Conservation (phyloP, 2,329 filamentous ascomycete genomes). For the Hortaea sp. region DNA sequence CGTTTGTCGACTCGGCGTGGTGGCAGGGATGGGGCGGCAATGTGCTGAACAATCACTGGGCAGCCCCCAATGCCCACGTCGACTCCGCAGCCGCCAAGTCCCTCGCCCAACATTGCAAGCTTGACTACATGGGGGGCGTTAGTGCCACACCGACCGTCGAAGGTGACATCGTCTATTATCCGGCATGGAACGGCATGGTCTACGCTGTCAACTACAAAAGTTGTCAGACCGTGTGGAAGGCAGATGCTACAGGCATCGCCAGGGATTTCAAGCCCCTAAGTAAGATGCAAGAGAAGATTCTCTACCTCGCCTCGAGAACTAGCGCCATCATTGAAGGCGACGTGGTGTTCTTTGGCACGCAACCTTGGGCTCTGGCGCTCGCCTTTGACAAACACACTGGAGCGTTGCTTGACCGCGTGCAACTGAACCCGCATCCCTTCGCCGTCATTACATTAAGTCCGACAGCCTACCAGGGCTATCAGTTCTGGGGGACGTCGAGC, state of each 20-base stretch:
- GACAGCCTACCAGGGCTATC: neutral
- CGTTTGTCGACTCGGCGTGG: constrained; percentile 9
- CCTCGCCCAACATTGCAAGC: neutral
- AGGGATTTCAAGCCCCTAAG: neutral
- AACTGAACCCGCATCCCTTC: neutral
- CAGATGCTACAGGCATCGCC: neutral
- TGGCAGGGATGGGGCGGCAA: constrained; percentile 1
- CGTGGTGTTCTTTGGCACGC: neutral
- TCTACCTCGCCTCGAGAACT: neutral
- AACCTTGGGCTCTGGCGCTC: neutral
- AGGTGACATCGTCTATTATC: neutral
- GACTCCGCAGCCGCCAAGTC: neutral
- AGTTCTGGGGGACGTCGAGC: neutral
- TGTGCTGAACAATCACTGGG: too few relatives aligned
- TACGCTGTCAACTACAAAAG: neutral
- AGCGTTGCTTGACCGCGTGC: neutral
- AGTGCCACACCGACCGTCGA: neutral
- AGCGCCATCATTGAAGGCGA: neutral
- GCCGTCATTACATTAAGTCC: neutral
- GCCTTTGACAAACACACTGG: neutral
- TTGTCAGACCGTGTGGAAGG: neutral
- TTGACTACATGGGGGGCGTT: neutral
- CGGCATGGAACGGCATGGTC: neutral
- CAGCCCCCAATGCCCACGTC: too few relatives aligned
- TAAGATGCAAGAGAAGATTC: neutral